Conservation (phyloP, 148 eudicot genomes). For the Dianthus caryophyllus region DNA sequence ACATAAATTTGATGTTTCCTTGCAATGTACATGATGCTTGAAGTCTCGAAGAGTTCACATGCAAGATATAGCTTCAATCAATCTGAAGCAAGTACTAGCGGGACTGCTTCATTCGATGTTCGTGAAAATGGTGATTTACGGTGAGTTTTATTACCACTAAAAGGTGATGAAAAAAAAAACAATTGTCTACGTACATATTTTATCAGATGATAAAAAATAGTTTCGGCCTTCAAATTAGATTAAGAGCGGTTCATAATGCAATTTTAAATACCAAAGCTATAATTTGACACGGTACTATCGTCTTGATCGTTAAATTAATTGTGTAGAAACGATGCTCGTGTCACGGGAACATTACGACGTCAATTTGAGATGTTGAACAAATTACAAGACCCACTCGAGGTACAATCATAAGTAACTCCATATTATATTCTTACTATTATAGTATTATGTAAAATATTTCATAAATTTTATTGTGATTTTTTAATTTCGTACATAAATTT, state of each 20-base stretch:
- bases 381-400: conserved; percentile 35
- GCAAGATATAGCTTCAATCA: conserved; percentile 22
- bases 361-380: conserved; percentile 59
- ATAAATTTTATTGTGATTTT: no score
- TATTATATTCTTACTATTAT: no score
- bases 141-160: conserved; percentile 3
- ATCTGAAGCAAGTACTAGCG: conserved; percentile 26
- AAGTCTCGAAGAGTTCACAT: conserved; percentile 22
- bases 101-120: conserved; percentile 4
- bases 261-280: no score
- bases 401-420: no score
- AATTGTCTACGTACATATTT: no score
- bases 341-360: conserved; percentile 42
- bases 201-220: no score
- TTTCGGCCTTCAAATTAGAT: no score
- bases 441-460: no score
- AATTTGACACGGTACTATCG: neutral
- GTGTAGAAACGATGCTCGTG: conserved; percentile 43
- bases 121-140: conserved; percentile 10
- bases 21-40: neutral
- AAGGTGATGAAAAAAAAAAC: no score
- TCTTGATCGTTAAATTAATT: neutral
- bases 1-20: no score
- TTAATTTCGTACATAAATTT: no score
- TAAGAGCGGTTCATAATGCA: neutral